Conservation (phyloP, 176 grass and related monocot species). For the Musa acuminata region DNA sequence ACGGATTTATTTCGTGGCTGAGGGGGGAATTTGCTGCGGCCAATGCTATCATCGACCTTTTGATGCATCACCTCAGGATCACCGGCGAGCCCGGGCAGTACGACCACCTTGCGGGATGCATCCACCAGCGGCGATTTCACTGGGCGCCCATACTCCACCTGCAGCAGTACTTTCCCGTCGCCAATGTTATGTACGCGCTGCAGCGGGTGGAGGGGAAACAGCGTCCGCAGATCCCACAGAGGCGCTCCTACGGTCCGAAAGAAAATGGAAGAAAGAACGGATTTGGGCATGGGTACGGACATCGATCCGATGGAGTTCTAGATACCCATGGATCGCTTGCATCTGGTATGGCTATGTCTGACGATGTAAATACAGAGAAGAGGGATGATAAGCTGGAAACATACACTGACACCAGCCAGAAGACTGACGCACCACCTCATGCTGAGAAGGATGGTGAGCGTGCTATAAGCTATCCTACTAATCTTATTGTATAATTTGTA, state of each 20-base stretch:
- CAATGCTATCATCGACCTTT: conserved; percentile 76
- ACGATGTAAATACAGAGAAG: conserved; percentile 1
- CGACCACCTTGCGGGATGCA: conserved; percentile 42
- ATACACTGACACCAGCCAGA: background rate
- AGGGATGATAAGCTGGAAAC: background rate
- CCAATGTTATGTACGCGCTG: conserved; percentile 55
- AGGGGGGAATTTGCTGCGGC: conserved; percentile 85
- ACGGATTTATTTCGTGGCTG: conserved; percentile 86
- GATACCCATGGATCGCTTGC: conserved; percentile 1
- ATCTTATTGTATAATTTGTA: too few relatives aligned
- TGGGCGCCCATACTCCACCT: conserved; percentile 81
- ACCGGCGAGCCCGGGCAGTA: conserved; percentile 55
- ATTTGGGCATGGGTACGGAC: conserved; percentile 20
- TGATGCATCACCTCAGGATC: conserved; percentile 59
- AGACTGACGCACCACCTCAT: background rate
- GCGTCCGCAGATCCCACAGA: conserved; percentile 28
- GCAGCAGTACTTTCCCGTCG: conserved; percentile 86
- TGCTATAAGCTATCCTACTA: too few relatives aligned
- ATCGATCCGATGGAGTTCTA: conserved; percentile 9
- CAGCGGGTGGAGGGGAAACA: conserved; percentile 54
- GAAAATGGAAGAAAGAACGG: conserved; percentile 24
- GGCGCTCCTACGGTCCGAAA: conserved; percentile 12
- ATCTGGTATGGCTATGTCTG: conserved; percentile 2
- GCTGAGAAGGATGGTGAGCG: conserved; percentile 3
- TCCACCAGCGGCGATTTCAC: conserved; percentile 73